Evolutionary conservation across 208 protist genomes (phyloP).

Genomic region (Trypanosoma platydactyli): DNA sequence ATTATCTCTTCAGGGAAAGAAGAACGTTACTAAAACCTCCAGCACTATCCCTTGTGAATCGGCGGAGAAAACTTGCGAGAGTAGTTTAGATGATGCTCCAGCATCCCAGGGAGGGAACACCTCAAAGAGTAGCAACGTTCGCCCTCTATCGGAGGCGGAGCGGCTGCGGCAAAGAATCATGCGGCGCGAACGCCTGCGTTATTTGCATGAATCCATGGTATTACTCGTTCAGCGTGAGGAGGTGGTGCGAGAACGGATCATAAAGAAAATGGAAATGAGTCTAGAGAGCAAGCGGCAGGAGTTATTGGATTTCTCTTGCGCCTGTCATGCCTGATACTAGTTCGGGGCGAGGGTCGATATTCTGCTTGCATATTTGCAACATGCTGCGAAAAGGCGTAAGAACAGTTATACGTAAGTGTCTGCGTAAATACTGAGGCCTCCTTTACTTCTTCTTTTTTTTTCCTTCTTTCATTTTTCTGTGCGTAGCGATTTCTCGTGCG

Average conservation of each 20-base stretch:
- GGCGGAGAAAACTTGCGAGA: neutral
- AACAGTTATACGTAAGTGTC: conserved; percentile 1
- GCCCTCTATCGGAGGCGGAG: conserved; percentile 24
- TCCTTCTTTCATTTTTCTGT: conserved; percentile 8
- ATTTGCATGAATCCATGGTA: conserved; percentile 32
- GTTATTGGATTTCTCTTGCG: conserved; percentile 17
- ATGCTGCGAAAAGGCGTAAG: conserved; percentile 11
- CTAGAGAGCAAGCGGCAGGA: conserved; percentile 23
- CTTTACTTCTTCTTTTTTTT: conserved; percentile 22
- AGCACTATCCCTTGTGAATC: neutral
- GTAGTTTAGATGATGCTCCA: neutral
- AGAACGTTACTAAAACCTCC: neutral
- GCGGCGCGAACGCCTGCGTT: conserved; percentile 39
- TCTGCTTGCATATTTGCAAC: too few relatives aligned
- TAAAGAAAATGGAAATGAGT: conserved; percentile 25
- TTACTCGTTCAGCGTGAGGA: conserved; percentile 36
- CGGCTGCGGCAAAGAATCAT: conserved; percentile 50
- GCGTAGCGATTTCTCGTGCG: neutral
- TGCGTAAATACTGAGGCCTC: neutral
- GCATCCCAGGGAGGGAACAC: neutral
- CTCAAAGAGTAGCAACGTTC: conserved; percentile 5
- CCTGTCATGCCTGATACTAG: neutral
- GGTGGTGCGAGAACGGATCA: conserved; percentile 36
- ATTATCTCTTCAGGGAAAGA: neutral
- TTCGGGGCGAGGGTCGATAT: conserved; percentile 41